These are phyloP conservation scores for Colletotrichum sp. DNA, from an alignment of 2,329 filamentous ascomycete genomes.

Conservation along the genomic window DNA sequence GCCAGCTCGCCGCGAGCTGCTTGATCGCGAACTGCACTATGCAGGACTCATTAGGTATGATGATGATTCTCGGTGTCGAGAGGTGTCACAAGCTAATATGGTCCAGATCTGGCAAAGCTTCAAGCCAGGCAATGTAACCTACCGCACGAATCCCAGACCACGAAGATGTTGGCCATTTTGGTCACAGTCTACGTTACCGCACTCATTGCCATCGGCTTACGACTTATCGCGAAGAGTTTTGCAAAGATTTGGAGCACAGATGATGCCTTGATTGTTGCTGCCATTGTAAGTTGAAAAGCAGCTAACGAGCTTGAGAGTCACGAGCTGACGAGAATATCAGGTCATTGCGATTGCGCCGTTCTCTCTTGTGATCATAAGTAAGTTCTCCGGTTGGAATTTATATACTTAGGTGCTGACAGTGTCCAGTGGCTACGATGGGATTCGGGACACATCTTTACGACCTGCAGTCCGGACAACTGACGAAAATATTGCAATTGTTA, in stretches of 20 bases:
- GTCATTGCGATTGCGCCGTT: slow-evolving; percentile 6
- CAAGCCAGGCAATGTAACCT: slow-evolving; percentile 14
- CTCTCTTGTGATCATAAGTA: slow-evolving; percentile 5
- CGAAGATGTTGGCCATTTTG: neutral
- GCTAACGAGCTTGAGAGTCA: neutral
- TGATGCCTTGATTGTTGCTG: slow-evolving; percentile 1
- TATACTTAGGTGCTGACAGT: neutral
- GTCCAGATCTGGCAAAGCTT: slow-evolving; percentile 11
- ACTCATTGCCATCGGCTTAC: neutral
- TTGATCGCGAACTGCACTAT: slow-evolving; percentile 20
- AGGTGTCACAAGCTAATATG: neutral
- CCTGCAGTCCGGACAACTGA: slow-evolving; percentile 3
- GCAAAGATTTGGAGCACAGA: slow-evolving; percentile 9
- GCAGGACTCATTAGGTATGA: slow-evolving; percentile 19
- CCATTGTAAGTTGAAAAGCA: neutral
- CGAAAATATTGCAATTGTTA: slow-evolving; percentile 6
- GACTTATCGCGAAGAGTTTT: neutral
- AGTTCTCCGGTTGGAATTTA: neutral
- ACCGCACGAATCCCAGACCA: slow-evolving; percentile 11
- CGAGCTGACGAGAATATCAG: neutral
- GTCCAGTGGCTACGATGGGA: slow-evolving; percentile 1
- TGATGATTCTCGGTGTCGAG: neutral
- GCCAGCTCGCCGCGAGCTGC: neutral
- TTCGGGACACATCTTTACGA: slow-evolving; percentile 21
- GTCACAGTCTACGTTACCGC: neutral